A percentile compares a stretch with the other conserved stretches of the same genome.
These are phyloP conservation scores for Smallanthus sonchifolius DNA, from an alignment of 129 eudicot species.

Conservation along the genomic window DNA sequence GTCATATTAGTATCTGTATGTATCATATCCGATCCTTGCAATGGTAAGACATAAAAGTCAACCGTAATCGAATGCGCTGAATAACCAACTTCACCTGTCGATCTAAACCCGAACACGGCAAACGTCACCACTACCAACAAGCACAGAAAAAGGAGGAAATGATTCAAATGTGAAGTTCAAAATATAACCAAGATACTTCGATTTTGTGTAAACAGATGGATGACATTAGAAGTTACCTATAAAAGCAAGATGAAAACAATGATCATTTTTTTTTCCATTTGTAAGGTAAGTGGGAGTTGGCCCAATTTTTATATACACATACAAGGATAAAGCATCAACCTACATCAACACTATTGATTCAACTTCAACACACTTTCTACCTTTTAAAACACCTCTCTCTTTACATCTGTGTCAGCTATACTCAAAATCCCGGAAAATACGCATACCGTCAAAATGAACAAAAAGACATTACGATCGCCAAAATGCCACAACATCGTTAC, in stretches of 20 bases:
- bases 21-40: too few relatives aligned
- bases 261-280: conserved; percentile 2
- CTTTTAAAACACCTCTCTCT: conserved; percentile 20
- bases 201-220: background rate
- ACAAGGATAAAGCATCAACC: conserved; percentile 15
- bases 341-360: conserved; percentile 13
- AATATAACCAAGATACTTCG: background rate
- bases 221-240: background rate
- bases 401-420: conserved; percentile 29
- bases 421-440: conserved; percentile 11
- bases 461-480: conserved; percentile 56
- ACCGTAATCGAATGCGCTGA: too few relatives aligned
- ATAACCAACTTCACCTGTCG: too few relatives aligned
- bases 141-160: too few relatives aligned
- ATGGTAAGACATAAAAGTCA: too few relatives aligned
- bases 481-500: conserved; percentile 53
- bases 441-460: conserved; percentile 7
- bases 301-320: conserved; percentile 29
- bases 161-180: too few relatives aligned
- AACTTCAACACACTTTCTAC: conserved; percentile 17
- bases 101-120: too few relatives aligned
- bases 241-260: conserved; percentile 11
- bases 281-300: conserved; percentile 24
- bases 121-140: too few relatives aligned
- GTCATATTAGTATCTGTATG: too few relatives aligned